Base-by-base conservation (phyloP, 345 rosid genomes). In the Triadica sebifera region DNA sequence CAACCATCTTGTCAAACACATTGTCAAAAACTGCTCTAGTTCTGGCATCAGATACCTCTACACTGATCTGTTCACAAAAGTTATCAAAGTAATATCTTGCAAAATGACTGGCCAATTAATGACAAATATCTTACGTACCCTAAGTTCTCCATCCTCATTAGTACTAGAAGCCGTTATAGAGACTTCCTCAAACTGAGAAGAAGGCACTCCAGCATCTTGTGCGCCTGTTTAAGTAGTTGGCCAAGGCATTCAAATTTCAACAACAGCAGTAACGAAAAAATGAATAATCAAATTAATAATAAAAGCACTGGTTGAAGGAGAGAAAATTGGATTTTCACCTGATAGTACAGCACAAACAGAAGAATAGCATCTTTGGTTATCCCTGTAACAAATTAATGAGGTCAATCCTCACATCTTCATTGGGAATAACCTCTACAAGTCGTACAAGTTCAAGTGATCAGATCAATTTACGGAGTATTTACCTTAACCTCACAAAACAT, bases 1-100 rank as follows among this genome's bases (percentile, higher is more conserved):
- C 96, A 38, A 92, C 97, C 95, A 94, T 90, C 87, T 85, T 89
- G 67, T 86, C 83, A 65, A 94, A 94, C n/a, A 89, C 93, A 56
- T 77, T 50, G 74, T 89, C 79, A 53, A 87, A 94, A 41, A 83
- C 82, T 51, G 84, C 87, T 81, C 82, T 84, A 65, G 97, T 94
- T 82, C 80, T 89, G 67, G 85, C 81, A 57, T 93, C 93, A 10
- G 89, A 81, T 45, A 92, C 86, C 82, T 89, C 85, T 37, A 90
- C 84, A 29, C 86, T 86, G 67, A 90, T 70, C 98, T 94, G 74
- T 67, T 67, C 39, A 81, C 46, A 66, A 50, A 43, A 71, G 57
- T 73, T 13, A 49, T 8, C 55, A 11, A 66, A 16, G 34, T 12
- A 47, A 38, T 34, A 13, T 10, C 17, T 10, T 11, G 45, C 39